These are phyloP conservation scores for Lipomyces orientalis DNA, from an alignment of 805 yeast genomes.

Conservation along the genomic window DNA sequence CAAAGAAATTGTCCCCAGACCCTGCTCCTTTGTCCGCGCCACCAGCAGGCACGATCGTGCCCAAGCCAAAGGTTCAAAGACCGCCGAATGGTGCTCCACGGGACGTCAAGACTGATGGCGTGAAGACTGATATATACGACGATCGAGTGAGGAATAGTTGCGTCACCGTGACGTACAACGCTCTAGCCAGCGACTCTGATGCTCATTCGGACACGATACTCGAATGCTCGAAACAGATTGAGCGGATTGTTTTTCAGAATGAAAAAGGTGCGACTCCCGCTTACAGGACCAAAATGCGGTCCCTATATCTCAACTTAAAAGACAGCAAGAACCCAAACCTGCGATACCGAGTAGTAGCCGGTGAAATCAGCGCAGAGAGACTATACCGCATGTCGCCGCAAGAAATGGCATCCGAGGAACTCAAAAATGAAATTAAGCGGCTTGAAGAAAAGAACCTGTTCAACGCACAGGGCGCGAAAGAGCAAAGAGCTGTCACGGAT, in stretches of 20 bases:
- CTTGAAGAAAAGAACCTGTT: conserved; percentile 86
- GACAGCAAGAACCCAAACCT: conserved; percentile 89
- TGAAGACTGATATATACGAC: conserved; percentile 69
- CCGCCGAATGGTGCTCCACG: conserved; percentile 58
- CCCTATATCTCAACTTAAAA: conserved; percentile 83
- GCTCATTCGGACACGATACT: conserved; percentile 65
- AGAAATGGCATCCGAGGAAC: conserved; percentile 92
- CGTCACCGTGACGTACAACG: conserved; percentile 82
- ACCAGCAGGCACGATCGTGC: conserved; percentile 1
- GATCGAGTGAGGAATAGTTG: conserved; percentile 85
- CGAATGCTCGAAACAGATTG: conserved; percentile 70
- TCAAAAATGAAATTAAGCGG: conserved; percentile 82
- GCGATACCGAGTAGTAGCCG: conserved; percentile 67
- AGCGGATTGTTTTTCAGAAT: conserved; percentile 64
- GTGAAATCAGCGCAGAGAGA: conserved; percentile 68
- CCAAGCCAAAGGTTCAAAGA: conserved; percentile 22
- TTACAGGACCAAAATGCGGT: conserved; percentile 83
- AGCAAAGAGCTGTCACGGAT: conserved; percentile 94
- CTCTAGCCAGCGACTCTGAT: conserved; percentile 80
- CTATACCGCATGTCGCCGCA: conserved; percentile 86
- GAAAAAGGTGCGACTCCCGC: conserved; percentile 60
- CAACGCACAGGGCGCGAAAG: conserved; percentile 97
- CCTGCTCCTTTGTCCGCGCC: conserved; percentile 24
- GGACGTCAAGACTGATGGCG: conserved; percentile 80
- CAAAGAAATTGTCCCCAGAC: conserved; percentile 36